Base-by-base conservation (phyloP, 257 asterid genomes). In the Salvia rosmarinus region DNA sequence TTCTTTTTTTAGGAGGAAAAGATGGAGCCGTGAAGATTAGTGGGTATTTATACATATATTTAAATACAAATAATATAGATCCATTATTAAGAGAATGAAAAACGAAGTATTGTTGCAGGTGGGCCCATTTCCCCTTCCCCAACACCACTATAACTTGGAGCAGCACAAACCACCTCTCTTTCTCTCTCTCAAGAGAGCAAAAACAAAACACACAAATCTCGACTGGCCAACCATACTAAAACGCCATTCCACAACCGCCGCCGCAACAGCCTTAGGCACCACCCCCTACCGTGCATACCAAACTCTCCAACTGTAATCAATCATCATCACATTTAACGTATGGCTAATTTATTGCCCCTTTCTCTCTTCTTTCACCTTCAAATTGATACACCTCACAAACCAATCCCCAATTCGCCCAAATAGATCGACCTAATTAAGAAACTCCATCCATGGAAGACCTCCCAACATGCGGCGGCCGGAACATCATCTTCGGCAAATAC, bases 401-500 rank as follows among this genome's bases (percentile, higher is more conserved):
- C 42, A 25, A 25, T 28, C 39, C 20, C 37, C 63, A 28, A 25
- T 13, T 28, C 11, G 6, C 17, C 13, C 40, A 28, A 25, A n/a
- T n/a, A n/a, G n/a, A n/a, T n/a, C 1, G 42, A 37, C 42, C 42
- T 37, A 37, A 39, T 39, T 39, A 39, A 1, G 1, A 11, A 1
- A 23, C 25, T 30, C 17, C 0, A 16, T 49, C 77, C 9, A 79
- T 79, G 83, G 83, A 56, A 25, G 74, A 78, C 4, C 54, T 47
- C 9, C 39, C 50, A 2, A 25, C 58, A 3, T 57, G 23, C 40
- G 9, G 32, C 57, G 47, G 40, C 23, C 61, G 89, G 14, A 75
- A 62, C 67, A 47, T 78, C 57, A 82, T 91, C 42, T 89, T 91
- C 71, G 92, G 81, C 0, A 91, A 91, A 68, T 91, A 91, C 83